Evolutionary conservation across 345 rosid genomes (phyloP).

Genomic region (Hevea brasiliensis): DNA sequence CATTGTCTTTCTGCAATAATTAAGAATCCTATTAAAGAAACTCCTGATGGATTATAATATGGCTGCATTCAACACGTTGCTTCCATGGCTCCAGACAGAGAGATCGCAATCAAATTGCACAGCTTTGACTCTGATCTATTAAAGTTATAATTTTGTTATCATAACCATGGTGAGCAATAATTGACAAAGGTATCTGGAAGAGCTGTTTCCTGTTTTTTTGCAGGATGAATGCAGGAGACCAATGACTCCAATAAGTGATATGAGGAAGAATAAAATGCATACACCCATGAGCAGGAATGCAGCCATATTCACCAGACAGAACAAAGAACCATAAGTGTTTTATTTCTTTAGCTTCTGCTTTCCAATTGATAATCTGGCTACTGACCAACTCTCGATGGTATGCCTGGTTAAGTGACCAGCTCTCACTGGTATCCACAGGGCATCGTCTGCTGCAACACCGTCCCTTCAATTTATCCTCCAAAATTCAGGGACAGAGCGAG

Average conservation of each 20-base stretch:
- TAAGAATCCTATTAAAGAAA: background rate
- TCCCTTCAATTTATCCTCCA: no score
- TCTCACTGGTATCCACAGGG: no score
- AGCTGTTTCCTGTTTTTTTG: conserved; percentile 2
- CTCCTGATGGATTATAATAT: background rate
- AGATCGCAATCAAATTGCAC: background rate
- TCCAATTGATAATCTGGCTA: no score
- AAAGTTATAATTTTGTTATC: background rate
- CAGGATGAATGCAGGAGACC: background rate
- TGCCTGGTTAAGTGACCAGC: no score
- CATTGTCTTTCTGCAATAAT: no score
- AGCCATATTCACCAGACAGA: background rate
- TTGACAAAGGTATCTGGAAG: background rate
- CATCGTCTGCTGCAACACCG: no score
- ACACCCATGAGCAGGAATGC: background rate
- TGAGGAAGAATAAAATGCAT: background rate
- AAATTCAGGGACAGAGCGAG: no score
- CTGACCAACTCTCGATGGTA: no score
- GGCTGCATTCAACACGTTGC: background rate
- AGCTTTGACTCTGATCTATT: no score
- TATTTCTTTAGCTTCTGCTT: no score
- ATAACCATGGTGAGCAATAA: background rate
- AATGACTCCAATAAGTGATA: background rate
- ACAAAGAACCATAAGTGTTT: no score
- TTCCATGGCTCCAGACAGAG: background rate